phyloP scores from a whole-genome alignment of 2,329 filamentous ascomycete species.

The Cytospora piceae region DNA sequence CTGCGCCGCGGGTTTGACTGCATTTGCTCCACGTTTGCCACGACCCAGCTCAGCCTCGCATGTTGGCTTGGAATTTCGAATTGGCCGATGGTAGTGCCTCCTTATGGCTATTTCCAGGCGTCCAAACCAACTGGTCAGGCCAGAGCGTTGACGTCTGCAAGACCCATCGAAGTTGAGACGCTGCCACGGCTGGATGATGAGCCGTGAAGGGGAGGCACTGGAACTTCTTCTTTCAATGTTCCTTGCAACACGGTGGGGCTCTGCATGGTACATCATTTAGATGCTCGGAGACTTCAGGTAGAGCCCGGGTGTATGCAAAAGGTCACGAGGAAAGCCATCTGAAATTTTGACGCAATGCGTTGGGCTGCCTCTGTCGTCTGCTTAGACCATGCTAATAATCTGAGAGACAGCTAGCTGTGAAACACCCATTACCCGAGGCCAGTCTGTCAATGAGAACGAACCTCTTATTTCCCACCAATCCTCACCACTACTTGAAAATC shows the following conservation, averaged over 20 bases:
- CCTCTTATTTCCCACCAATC: slow-evolving; percentile 14
- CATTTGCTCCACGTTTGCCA: slow-evolving; percentile 14
- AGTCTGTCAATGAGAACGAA: slow-evolving; percentile 5
- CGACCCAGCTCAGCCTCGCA: slow-evolving; percentile 22
- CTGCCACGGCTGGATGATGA: neutral
- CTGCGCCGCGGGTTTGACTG: slow-evolving; percentile 14
- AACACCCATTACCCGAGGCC: slow-evolving; percentile 13
- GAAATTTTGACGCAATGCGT: neutral
- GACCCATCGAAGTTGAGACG: neutral
- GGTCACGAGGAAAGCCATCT: neutral
- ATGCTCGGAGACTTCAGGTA: neutral
- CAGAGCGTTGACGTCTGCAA: neutral
- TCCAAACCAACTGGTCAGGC: neutral
- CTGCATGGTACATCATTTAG: neutral
- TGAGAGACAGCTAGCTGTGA: slow-evolving; percentile 18
- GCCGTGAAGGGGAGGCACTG: neutral
- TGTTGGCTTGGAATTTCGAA: neutral
- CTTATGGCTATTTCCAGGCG: neutral
- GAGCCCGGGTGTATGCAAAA: neutral
- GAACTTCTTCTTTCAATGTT: neutral
- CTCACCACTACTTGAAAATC: slow-evolving; percentile 2
- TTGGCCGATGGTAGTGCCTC: neutral
- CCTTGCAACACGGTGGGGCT: neutral
- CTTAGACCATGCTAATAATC: neutral
- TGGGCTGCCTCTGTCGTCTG: neutral